Conservation (phyloP, 345 rosid species). For the Eucalyptus albens region DNA sequence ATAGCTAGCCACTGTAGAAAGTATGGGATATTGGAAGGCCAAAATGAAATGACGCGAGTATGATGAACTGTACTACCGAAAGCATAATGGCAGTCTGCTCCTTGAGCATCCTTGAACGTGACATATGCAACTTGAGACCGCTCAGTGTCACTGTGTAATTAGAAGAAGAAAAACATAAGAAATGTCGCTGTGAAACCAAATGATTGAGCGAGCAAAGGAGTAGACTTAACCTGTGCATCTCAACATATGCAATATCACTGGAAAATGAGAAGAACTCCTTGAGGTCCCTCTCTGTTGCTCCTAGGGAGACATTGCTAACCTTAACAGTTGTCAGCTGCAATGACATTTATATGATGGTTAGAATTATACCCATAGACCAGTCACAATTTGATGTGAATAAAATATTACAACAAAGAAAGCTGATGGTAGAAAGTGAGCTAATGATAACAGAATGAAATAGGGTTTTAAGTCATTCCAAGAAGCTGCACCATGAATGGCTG, state of each 20-base stretch:
- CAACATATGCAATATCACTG: conserved; percentile 62
- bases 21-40: neutral
- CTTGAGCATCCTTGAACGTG: conserved; percentile 49
- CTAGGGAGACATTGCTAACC: conserved; percentile 61
- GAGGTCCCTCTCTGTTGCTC: conserved; percentile 60
- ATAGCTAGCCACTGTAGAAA: neutral
- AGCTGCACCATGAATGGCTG: neutral
- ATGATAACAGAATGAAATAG: neutral
- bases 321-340: conserved; percentile 41
- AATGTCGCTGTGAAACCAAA: neutral
- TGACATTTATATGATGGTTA: neutral
- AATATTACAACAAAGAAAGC: neutral
- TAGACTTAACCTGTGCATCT: conserved; percentile 43
- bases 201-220: neutral
- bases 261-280: conserved; percentile 83
- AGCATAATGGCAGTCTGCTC: conserved; percentile 67
- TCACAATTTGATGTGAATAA: neutral
- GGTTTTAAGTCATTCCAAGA: neutral
- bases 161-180: neutral
- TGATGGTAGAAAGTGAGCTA: neutral
- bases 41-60: neutral
- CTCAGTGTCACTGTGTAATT: conserved; percentile 48
- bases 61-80: neutral
- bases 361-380: neutral
- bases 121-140: conserved; percentile 42